phyloP scores from a whole-genome alignment of 371 early-diverging fungal species.

The Lichtheimia hyalospora region DNA sequence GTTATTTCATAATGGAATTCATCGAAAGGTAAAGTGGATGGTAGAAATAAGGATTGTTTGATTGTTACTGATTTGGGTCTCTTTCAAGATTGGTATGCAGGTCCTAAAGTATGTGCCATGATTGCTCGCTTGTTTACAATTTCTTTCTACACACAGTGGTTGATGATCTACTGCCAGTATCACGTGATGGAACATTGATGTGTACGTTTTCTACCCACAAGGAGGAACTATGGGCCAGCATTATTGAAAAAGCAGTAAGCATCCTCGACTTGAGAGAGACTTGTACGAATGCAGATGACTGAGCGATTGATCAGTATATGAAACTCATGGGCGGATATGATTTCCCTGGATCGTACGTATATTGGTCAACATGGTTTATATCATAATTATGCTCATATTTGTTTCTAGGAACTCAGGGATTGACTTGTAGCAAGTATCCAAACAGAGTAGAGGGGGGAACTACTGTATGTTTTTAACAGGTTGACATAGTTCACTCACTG shows the following conservation, averaged over 20 bases:
- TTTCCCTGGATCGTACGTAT: slow-evolving; percentile 86
- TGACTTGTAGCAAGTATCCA: slow-evolving; percentile 71
- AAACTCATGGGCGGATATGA: slow-evolving; percentile 94
- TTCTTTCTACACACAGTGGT: slow-evolving; percentile 50
- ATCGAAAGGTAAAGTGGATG: slow-evolving; percentile 64
- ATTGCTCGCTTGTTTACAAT: too few species aligned
- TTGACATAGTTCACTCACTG: slow-evolving; percentile 70
- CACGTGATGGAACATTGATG: slow-evolving; percentile 73
- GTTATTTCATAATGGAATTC: slow-evolving; percentile 83
- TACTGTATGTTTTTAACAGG: neutral
- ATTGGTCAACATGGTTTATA: neutral
- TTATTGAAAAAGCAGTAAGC: slow-evolving; percentile 84
- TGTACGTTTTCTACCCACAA: slow-evolving; percentile 81
- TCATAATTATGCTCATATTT: slow-evolving; percentile 1
- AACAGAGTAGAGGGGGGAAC: too few species aligned
- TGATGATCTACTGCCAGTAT: slow-evolving; percentile 85
- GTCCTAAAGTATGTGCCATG: neutral
- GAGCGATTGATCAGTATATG: slow-evolving; percentile 61
- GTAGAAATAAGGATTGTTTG: neutral
- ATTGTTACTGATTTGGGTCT: neutral
- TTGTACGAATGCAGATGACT: neutral
- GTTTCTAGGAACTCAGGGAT: slow-evolving; percentile 77
- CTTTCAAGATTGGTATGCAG: slow-evolving; percentile 8
- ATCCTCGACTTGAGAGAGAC: neutral
- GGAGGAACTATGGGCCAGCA: slow-evolving; percentile 84